Evolutionary conservation across 73 alveolate genomes (phyloP).

Genomic region (Tetrahymena malaccensis): DNA sequence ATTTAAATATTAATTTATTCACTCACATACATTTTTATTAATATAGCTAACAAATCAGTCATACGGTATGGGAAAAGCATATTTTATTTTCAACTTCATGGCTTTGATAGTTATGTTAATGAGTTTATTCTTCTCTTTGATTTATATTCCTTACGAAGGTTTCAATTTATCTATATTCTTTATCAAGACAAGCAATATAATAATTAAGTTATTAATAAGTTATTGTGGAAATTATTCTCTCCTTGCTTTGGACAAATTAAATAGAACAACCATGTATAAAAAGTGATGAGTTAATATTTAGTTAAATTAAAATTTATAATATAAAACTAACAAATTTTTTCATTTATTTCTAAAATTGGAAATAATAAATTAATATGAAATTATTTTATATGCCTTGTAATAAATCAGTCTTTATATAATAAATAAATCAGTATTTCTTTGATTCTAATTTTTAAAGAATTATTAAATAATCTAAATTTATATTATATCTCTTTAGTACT

Average conservation of each 20-base stretch:
- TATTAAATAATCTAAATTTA: too few species aligned
- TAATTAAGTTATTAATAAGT: background rate
- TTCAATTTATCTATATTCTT: background rate
- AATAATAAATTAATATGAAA: too few species aligned
- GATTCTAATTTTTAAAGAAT: too few species aligned
- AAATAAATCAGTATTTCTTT: too few species aligned
- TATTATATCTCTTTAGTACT: too few species aligned
- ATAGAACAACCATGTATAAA: background rate
- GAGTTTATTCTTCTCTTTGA: background rate
- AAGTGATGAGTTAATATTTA: background rate
- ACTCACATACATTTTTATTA: too few species aligned
- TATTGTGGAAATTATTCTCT: background rate
- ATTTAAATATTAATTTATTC: background rate
- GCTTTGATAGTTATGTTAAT: background rate
- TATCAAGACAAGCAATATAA: background rate
- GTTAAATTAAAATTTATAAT: too few species aligned
- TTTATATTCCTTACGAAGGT: background rate
- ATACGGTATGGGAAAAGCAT: background rate
- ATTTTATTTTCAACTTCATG: background rate
- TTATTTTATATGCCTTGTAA: too few species aligned
- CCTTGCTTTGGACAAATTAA: background rate
- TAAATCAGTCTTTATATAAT: too few species aligned
- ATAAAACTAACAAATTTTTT: too few species aligned
- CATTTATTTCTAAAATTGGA: too few species aligned
- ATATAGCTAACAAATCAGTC: background rate